Evolutionary conservation across 371 early-diverging fungal species (phyloP), one percentile per base, ranked within the genome.

Genomic region (Apophysomyces trapeziformis): DNA sequence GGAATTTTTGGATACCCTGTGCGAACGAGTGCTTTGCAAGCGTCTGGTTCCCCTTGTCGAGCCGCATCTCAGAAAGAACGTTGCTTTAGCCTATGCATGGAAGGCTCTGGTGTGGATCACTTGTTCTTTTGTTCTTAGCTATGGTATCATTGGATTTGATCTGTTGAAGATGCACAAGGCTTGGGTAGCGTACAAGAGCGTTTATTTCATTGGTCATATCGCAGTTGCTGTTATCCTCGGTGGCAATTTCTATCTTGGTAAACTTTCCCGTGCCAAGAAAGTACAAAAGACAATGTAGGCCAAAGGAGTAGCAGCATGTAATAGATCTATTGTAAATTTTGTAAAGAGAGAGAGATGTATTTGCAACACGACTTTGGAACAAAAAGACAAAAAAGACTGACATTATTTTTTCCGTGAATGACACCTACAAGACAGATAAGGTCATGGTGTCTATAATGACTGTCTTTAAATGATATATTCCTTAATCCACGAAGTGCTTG

Each of bases 1-100:
- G 38, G 92, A 92, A 68, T 92, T 88, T 65, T 60, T 88, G 43
- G 86, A 83, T 65, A 80, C 87, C 63, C 74, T 76, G 45, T 75
- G 77, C 9, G 89, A 89, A 69, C n/a, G 45, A 4, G 64, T 78
- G 0, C 65, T 83, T 8, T 68, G 66, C 21, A 67, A 67, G 18
- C 73, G 73, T 38, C 57, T 77, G 8, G 32, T 62, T 6, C 83
- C 79, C 9, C 5, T 67, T 3, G 67, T 77, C 4, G 62, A 70
- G 38, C 69, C 78, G 18, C 69, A 72, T 50, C 68, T 56, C 54
- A 65, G 65, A 9, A 63, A 68, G 58, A 78, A 82, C 36, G 62
- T 64, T 1, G 16, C 69, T 7, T 57, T 32, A 6, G 26, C 14
- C 35, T 54, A 47, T 18, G 66, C 67, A 4, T 82, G 80, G 80